Conservation (phyloP, 2,329 filamentous ascomycete genomes). For the Diaporthe citrichinensis region DNA sequence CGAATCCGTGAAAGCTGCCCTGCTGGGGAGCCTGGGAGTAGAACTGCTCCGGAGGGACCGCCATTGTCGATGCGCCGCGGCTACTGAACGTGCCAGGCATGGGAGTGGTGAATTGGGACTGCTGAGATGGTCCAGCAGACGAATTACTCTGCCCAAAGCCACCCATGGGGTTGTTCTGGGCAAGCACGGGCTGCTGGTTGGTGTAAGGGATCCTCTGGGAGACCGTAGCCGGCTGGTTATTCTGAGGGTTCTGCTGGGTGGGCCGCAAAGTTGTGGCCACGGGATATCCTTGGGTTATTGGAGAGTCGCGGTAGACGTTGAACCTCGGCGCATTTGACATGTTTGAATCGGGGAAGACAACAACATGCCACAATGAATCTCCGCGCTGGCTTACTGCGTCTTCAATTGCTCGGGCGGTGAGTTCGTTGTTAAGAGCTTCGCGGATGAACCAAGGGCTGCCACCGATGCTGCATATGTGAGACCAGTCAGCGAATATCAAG, state of each 20-base stretch:
- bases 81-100: not conserved
- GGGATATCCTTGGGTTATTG: no score
- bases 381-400: not conserved
- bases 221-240: not conserved
- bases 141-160: not conserved
- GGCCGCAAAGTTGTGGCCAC: not conserved
- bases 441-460: not conserved
- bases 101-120: not conserved
- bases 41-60: not conserved
- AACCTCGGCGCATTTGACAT: not conserved
- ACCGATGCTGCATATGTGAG: not conserved
- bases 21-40: not conserved
- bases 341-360: not conserved
- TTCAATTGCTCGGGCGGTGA: not conserved
- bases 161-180: not conserved
- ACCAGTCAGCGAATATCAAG: not conserved
- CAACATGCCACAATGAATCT: not conserved
- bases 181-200: not conserved
- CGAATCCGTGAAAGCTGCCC: not conserved
- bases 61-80: not conserved
- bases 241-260: not conserved
- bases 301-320: not conserved
- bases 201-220: not conserved
- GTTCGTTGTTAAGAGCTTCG: not conserved
- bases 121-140: not conserved